Evolutionary conservation across 2,329 filamentous ascomycete species (phyloP).

Genomic region (Mariannaea sp.): DNA sequence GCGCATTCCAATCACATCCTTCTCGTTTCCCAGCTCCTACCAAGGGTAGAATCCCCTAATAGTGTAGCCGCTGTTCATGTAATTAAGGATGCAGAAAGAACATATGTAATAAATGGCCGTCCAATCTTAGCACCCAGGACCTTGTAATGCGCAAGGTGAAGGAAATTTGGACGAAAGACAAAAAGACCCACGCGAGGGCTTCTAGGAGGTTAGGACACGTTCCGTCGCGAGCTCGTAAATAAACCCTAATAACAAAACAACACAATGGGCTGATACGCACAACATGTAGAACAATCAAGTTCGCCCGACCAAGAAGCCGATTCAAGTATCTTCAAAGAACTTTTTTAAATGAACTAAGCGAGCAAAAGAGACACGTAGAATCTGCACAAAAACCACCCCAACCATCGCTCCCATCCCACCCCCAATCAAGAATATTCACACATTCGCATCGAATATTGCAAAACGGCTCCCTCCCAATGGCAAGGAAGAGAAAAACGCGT

Average conservation of each 20-base stretch:
- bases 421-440: constrained; percentile 24
- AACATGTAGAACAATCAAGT: background rate
- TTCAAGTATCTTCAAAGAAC: background rate
- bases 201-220: constrained; percentile 32
- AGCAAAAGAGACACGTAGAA: constrained; percentile 32
- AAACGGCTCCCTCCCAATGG: constrained; percentile 8
- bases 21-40: too few species aligned
- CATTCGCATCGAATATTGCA: constrained; percentile 16
- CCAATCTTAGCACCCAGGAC: constrained; percentile 1
- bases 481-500: constrained; percentile 8
- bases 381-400: constrained; percentile 16
- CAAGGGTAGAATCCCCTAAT: too few species aligned
- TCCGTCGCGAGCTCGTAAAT: constrained; percentile 31
- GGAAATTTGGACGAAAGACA: too few species aligned
- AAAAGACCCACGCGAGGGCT: constrained; percentile 29
- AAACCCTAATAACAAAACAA: constrained; percentile 34
- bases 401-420: constrained; percentile 10
- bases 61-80: too few species aligned
- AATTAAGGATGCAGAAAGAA: too few species aligned
- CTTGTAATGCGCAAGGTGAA: constrained; percentile 7
- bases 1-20: constrained; percentile 9
- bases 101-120: background rate
- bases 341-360: constrained; percentile 15
- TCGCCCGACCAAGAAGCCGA: background rate
- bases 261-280: constrained; percentile 23